Base-by-base conservation (phyloP, 163 green algal genomes). In the Scenedesmus sp. region DNA sequence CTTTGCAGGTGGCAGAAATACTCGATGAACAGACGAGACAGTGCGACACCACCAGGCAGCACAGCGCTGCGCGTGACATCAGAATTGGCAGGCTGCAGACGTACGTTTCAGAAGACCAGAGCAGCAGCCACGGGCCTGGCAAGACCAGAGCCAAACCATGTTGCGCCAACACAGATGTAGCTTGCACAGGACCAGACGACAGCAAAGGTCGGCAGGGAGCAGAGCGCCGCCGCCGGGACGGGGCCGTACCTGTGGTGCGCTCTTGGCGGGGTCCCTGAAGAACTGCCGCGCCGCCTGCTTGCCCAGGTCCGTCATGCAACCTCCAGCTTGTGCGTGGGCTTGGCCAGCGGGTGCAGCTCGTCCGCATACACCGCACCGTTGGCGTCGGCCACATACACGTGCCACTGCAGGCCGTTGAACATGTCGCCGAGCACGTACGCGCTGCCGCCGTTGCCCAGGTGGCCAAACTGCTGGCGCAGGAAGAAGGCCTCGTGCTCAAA, bases 301-400 rank as follows among this genome's bases (percentile, higher is more conserved):
- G 85, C 94, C 90, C 22, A 99, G 95, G 12, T 98, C 95, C 2
- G 98, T 99, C 97, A 99, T 99, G 96, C 98, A 99, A 99, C 93
- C 95, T 99, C 98, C 37, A 99, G 73, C 18, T 98, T 99, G 93
- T 97, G 95, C 15, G 91, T 96, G 44, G 88, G 92, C 65, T 92
- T 88, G 0, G 81, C 80, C 56, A 79, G 40, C 15, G 56, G 79
- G 78, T 91, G 80, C 59, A 91, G 78, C 42, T 44, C 40, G 49
- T 87, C 86, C 12, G 22, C 70, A 79, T 91, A 91, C 42, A 86
- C 86, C 33, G 81, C 88, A 13, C 81, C 83, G 22, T 72, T 46
- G 0, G 85, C 81, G 51, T 95, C 91, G 20, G 97, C 98, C 65
- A 98, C 94, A 92, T 98, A 99, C 20, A 99, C 95, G 91, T 99